Evolutionary conservation across 495 filamentous ascomycete genomes (phyloP).

Genomic region (Daldinia loculata): DNA sequence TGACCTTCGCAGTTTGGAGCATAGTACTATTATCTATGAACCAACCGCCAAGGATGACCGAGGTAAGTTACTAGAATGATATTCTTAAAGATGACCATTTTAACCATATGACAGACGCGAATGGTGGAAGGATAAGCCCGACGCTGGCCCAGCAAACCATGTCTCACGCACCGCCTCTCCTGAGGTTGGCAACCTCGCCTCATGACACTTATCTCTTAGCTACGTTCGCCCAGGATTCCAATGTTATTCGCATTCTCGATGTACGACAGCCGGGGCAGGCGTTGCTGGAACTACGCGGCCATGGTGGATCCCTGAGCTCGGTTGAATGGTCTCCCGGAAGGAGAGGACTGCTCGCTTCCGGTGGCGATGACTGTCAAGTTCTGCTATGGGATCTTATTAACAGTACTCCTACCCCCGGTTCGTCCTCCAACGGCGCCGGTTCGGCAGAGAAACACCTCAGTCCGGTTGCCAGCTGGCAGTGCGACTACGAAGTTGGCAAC

Average conservation of each 20-base stretch:
- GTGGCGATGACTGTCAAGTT: conserved; percentile 89
- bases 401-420: conserved; percentile 61
- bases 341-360: conserved; percentile 87
- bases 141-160: conserved; percentile 76
- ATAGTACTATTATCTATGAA: conserved; percentile 99
- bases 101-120: conserved; percentile 51
- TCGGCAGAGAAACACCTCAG: conserved; percentile 67
- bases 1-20: conserved; percentile 93
- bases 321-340: conserved; percentile 94
- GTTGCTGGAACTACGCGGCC: conserved; percentile 92
- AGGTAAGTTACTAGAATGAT: conserved; percentile 58
- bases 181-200: conserved; percentile 91
- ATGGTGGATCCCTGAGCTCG: conserved; percentile 83
- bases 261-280: conserved; percentile 97
- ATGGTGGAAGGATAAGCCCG: conserved; percentile 65
- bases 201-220: conserved; percentile 96
- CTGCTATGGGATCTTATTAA: conserved; percentile 93
- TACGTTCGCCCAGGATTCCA: conserved; percentile 94
- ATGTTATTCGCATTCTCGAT: conserved; percentile 92
- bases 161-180: conserved; percentile 81
- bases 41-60: conserved; percentile 89
- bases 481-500: conserved; percentile 96
- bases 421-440: conserved; percentile 56
- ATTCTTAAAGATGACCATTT: neutral
- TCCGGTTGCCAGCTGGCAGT: conserved; percentile 88